Evolutionary conservation across 2,329 filamentous ascomycete species (phyloP).

Genomic region (Alternaria sp.): DNA sequence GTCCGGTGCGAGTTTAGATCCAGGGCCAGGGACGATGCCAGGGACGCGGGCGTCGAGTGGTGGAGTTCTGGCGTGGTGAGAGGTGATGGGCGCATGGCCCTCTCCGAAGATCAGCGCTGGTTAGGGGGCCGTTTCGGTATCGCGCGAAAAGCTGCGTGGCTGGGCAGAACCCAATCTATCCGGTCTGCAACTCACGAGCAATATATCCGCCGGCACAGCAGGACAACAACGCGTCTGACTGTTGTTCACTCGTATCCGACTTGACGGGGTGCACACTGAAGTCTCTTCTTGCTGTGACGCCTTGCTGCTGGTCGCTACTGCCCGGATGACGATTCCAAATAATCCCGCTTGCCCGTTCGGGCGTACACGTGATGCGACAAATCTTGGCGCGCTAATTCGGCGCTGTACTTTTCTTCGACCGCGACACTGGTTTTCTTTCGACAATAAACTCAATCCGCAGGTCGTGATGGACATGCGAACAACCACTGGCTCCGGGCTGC

Average conservation of each 20-base stretch:
- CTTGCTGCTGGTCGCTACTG: background rate
- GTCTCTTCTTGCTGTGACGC: background rate
- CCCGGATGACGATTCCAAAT: slow-evolving; percentile 21
- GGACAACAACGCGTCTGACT: background rate
- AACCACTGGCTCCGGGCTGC: slow-evolving; percentile 15
- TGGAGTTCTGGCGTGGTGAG: slow-evolving; percentile 35
- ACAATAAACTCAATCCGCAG: background rate
- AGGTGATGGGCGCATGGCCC: slow-evolving; percentile 36
- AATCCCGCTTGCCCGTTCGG: slow-evolving; percentile 13
- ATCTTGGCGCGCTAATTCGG: slow-evolving; percentile 27
- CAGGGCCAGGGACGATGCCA: slow-evolving; percentile 36
- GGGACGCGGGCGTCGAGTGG: slow-evolving; percentile 36
- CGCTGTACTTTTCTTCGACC: slow-evolving; percentile 32
- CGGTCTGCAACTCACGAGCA: slow-evolving; percentile 10
- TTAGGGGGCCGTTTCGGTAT: slow-evolving; percentile 34
- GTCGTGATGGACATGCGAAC: slow-evolving; percentile 1
- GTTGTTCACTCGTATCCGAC: background rate
- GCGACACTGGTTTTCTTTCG: slow-evolving; percentile 19
- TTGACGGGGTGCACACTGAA: background rate
- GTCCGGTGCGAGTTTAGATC: slow-evolving; percentile 35
- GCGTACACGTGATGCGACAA: slow-evolving; percentile 13
- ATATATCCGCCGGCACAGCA: slow-evolving; percentile 2
- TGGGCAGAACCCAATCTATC: slow-evolving; percentile 28
- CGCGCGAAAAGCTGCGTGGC: slow-evolving; percentile 33
- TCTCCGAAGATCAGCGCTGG: slow-evolving; percentile 31